Evolutionary conservation across 768 basidiomycete species (phyloP), one percentile per base, ranked within the genome.

Genomic region (Macrocybe gigantea): DNA sequence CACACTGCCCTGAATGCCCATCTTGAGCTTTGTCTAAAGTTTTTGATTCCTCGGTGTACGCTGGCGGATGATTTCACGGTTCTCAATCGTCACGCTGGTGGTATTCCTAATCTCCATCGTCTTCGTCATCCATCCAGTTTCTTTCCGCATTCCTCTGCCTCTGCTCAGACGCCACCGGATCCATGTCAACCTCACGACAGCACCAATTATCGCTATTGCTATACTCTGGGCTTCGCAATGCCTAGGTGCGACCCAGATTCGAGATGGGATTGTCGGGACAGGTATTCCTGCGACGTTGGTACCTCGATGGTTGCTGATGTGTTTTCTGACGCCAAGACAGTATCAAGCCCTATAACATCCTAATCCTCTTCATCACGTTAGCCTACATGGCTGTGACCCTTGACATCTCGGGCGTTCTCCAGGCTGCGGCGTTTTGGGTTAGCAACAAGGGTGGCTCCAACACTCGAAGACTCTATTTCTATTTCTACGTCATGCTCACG

Each of bases 351-450:
- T 89, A 93, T 61, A 90, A 96, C 61, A 94, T 99, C 53, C 78
- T 99, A 64, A 89, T 91, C 30, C 70, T 99, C 1, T 98, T 99
- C 68, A 83, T 92, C 53, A 89, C 88, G 3, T 74, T 97, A 47
- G 92, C 93, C 0, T 97, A 97, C 67, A 86, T 96, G 73, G 83
- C 93, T 2, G 86, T 96, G 30, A 90, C 94, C 0, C 75, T 97
- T 33, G 95, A 98, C 59, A 77, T 85, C 7, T 93, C 93, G 0
- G 95, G 95, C 5, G 73, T 94, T 12, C 74, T 99, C 2, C 81
- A 88, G 44, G 87, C 87, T 7, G 82, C 93, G 5, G 93, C 95
- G 0, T 93, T 91, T 64, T 88, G 83, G 80, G 91, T 97, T 54
- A 85, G 85, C 55, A 86, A 88, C 53, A 79, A 77, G 59, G 88